Evolutionary conservation across 2,329 filamentous ascomycete genomes (phyloP).

Genomic region (Akanthomyces dipterigenus): DNA sequence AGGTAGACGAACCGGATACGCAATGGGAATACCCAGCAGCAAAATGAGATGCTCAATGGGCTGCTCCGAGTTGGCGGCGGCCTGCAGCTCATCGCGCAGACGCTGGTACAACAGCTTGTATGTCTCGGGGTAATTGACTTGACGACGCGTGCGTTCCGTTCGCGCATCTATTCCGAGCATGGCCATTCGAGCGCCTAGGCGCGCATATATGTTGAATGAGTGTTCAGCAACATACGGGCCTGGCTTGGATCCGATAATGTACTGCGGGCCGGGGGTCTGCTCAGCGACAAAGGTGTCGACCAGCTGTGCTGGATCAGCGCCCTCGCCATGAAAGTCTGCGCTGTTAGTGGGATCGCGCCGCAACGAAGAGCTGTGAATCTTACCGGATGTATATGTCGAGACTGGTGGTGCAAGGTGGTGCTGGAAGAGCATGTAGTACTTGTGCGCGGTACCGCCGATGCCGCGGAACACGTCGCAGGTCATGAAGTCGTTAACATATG

Average conservation of each 20-base stretch:
- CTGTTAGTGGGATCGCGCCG: constrained; percentile 20
- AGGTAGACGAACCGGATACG: constrained; percentile 58
- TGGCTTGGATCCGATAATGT: constrained; percentile 69
- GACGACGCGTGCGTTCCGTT: constrained; percentile 87
- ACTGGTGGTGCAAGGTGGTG: constrained; percentile 81
- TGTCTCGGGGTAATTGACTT: constrained; percentile 90
- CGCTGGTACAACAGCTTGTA: constrained; percentile 79
- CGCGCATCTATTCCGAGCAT: constrained; percentile 88
- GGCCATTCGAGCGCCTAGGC: constrained; percentile 73
- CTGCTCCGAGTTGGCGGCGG: constrained; percentile 57
- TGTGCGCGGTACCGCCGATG: constrained; percentile 86
- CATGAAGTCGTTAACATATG: constrained; percentile 93
- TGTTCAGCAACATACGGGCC: constrained; percentile 86
- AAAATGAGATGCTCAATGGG: constrained; percentile 86
- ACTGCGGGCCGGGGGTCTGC: constrained; percentile 56
- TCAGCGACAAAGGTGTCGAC: constrained; percentile 65
- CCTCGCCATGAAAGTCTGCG: constrained; percentile 31
- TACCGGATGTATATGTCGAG: constrained; percentile 78
- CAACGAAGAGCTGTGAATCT: background rate
- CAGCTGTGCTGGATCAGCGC: constrained; percentile 64
- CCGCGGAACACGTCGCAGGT: constrained; percentile 84
- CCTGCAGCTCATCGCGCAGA: constrained; percentile 65
- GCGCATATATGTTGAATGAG: constrained; percentile 81
- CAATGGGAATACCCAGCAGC: constrained; percentile 79
- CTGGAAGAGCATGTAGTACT: constrained; percentile 98